Evolutionary conservation across 371 early-diverging fungal species (phyloP).

Genomic region (Mucor ambiguus): DNA sequence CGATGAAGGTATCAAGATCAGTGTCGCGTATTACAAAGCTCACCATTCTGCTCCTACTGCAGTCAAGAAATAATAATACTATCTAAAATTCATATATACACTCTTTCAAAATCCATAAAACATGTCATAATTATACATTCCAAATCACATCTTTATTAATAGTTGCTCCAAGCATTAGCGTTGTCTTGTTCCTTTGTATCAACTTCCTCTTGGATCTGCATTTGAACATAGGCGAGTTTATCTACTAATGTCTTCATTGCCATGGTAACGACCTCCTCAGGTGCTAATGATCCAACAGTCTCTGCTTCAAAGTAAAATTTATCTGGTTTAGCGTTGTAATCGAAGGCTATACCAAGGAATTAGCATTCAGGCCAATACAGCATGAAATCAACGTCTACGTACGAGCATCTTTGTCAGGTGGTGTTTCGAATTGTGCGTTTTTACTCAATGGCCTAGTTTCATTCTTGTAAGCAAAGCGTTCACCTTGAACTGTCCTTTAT

Average conservation of each 20-base stretch:
- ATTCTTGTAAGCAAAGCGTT: not conserved
- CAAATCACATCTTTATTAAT: constrained; percentile 12
- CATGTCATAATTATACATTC: not conserved
- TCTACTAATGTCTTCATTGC: constrained; percentile 83
- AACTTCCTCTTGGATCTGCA: constrained; percentile 72
- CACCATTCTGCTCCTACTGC: not conserved
- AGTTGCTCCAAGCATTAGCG: constrained; percentile 30
- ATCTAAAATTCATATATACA: not conserved
- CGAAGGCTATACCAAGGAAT: constrained; percentile 62
- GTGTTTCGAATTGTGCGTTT: constrained; percentile 74
- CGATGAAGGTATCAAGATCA: constrained; percentile 70
- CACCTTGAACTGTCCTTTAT: not conserved
- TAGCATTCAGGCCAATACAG: not conserved
- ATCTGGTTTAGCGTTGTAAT: constrained; percentile 85
- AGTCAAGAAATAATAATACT: not conserved
- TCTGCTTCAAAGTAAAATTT: constrained; percentile 91
- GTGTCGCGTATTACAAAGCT: constrained; percentile 32
- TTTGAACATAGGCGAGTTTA: constrained; percentile 79
- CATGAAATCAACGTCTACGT: constrained; percentile 23
- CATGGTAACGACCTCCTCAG: constrained; percentile 83
- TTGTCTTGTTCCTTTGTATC: constrained; percentile 48
- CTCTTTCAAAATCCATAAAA: not conserved
- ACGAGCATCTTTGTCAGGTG: constrained; percentile 64
- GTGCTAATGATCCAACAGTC: constrained; percentile 87
- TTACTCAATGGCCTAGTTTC: constrained; percentile 66